A percentile compares a stretch with the other conserved stretches of the same genome.
phyloP scores from a whole-genome alignment of 1,284 basidiomycete genomes.

The Malassezia pachydermatis region DNA sequence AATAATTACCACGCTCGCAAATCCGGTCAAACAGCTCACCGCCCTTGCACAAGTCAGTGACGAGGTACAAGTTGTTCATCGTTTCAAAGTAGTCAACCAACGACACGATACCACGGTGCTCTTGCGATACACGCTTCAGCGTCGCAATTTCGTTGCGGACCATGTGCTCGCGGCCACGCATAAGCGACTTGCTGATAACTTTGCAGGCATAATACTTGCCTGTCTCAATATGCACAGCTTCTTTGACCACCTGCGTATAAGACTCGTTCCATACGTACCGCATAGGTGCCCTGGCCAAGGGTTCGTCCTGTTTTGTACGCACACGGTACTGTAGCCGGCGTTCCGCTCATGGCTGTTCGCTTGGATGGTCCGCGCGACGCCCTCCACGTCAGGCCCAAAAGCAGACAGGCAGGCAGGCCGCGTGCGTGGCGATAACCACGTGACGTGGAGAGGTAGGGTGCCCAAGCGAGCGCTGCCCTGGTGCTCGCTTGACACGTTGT shows the following conservation, averaged over 20 bases:
- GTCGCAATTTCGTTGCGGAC: slow-evolving; percentile 95
- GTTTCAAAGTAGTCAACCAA: slow-evolving; percentile 98
- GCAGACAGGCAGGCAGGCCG: no score
- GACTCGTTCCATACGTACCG: slow-evolving; percentile 34
- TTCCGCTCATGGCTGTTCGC: neutral
- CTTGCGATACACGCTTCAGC: slow-evolving; percentile 84
- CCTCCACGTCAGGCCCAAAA: no score
- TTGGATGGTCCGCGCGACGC: no score
- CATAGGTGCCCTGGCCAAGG: slow-evolving; percentile 74
- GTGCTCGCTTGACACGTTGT: neutral
- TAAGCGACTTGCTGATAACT: slow-evolving; percentile 78
- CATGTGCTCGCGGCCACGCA: slow-evolving; percentile 59
- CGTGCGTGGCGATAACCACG: no score
- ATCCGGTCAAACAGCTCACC: slow-evolving; percentile 97
- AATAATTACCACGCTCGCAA: slow-evolving; percentile 93
- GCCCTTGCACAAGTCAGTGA: slow-evolving; percentile 92
- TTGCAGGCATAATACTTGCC: slow-evolving; percentile 52
- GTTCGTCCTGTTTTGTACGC: slow-evolving; percentile 48
- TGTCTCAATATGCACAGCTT: slow-evolving; percentile 90
- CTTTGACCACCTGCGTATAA: slow-evolving; percentile 63
- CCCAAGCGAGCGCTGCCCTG: no score
- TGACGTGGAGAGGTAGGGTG: no score
- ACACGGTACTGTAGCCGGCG: slow-evolving; percentile 41
- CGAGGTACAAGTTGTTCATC: slow-evolving; percentile 70
- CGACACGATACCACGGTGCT: slow-evolving; percentile 60